These are phyloP conservation scores for Yamadazyma mexicana DNA, from an alignment of 1,139 yeast species.

Conservation along the genomic window DNA sequence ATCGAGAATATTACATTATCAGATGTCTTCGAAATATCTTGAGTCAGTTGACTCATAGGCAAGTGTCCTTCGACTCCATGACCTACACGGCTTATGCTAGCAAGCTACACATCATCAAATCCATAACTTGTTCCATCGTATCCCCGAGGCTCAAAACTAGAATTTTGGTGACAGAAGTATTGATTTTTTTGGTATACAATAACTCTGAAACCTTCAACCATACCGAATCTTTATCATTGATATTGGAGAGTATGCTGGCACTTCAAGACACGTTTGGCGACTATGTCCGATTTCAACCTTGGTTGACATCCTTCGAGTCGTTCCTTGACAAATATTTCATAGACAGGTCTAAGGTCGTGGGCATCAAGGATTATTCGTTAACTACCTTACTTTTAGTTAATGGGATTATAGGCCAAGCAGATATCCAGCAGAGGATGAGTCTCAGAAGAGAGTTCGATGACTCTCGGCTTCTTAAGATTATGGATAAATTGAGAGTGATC, in stretches of 20 bases:
- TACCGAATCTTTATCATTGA: slow-evolving; percentile 24
- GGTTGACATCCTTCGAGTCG: slow-evolving; percentile 40
- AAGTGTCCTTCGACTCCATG: slow-evolving; percentile 14
- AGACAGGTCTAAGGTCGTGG: slow-evolving; percentile 6
- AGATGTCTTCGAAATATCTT: slow-evolving; percentile 39
- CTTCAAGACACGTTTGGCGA: slow-evolving; percentile 41
- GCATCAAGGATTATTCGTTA: slow-evolving; percentile 41
- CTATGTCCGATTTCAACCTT: slow-evolving; percentile 39
- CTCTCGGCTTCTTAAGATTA: slow-evolving; percentile 37
- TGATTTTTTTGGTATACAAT: slow-evolving; percentile 36
- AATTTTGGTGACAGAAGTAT: slow-evolving; percentile 43
- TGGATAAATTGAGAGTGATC: slow-evolving; percentile 37
- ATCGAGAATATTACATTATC: slow-evolving; percentile 39
- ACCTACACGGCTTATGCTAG: slow-evolving; percentile 18
- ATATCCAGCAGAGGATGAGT: slow-evolving; percentile 28
- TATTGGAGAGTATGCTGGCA: slow-evolving; percentile 33
- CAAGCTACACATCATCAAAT: slow-evolving; percentile 33
- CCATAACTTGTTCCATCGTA: slow-evolving; percentile 38
- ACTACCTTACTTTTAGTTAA: slow-evolving; percentile 47
- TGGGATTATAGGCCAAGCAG: slow-evolving; percentile 39
- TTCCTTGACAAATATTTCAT: slow-evolving; percentile 33
- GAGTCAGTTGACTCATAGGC: slow-evolving; percentile 14
- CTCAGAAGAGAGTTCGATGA: slow-evolving; percentile 44
- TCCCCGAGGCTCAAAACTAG: slow-evolving; percentile 46
- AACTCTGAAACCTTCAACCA: slow-evolving; percentile 12